A percentile compares a stretch with the other conserved stretches of the same genome.
phyloP scores from a whole-genome alignment of 2,329 filamentous ascomycete species.

The Myrmaecium sp. region DNA sequence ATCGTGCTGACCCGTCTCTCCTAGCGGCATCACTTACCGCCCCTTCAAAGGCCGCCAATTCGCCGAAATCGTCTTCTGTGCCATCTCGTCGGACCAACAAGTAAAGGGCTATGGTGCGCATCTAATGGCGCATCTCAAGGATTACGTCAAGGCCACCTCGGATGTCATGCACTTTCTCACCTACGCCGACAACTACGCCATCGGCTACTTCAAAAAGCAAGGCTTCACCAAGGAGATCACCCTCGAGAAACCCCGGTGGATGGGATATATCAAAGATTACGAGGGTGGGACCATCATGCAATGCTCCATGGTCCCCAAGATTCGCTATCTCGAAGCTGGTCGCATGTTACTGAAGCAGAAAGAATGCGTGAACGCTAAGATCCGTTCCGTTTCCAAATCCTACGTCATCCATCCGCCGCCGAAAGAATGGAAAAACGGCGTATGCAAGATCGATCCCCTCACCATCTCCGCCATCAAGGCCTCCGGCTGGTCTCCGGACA shows the following conservation, averaged over 20 bases:
- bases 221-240: constrained; percentile 98
- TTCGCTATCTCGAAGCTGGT: constrained; percentile 82
- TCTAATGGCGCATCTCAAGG: constrained; percentile 92
- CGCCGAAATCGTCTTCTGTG: constrained; percentile 97
- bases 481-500: constrained; percentile 90
- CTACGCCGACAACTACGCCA: constrained; percentile 97
- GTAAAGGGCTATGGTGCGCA: constrained; percentile 97
- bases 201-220: constrained; percentile 98
- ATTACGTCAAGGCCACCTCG: constrained; percentile 94
- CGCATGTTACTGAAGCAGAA: constrained; percentile 97
- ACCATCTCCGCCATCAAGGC: constrained; percentile 73
- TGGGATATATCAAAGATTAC: constrained; percentile 99
- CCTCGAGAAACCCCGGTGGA: constrained; percentile 77
- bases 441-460: constrained; percentile 63
- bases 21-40: constrained; percentile 83
- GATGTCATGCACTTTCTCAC: constrained; percentile 98
- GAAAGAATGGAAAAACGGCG: constrained; percentile 63
- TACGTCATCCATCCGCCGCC: constrained; percentile 79
- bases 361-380: constrained; percentile 87
- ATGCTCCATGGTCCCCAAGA: constrained; percentile 88
- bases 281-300: constrained; percentile 99
- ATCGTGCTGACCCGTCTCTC: background rate
- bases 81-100: constrained; percentile 93
- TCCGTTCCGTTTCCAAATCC: constrained; percentile 74
- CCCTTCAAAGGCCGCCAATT: constrained; percentile 86